These are phyloP conservation scores for Pseudopyrenochaeta lycopersici DNA, from an alignment of 2,329 filamentous ascomycete species.

Conservation along the genomic window DNA sequence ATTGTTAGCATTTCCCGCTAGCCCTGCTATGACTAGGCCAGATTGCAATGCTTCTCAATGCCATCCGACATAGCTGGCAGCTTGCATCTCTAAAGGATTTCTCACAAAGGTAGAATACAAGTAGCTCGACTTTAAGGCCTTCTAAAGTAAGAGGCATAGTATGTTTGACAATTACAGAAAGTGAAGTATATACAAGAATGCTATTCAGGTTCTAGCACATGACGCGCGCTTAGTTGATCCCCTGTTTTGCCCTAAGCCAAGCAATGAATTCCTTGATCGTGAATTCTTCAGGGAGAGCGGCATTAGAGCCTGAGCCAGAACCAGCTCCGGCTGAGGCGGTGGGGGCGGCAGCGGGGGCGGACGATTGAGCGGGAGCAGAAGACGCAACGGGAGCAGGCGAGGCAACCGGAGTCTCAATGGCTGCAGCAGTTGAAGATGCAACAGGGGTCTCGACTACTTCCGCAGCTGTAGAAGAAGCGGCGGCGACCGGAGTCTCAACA, in stretches of 20 bases:
- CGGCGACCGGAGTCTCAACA: conserved; percentile 8
- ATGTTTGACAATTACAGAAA: neutral
- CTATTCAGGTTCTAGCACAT: neutral
- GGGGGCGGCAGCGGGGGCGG: conserved; percentile 12
- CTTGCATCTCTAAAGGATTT: no score
- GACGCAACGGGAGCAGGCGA: conserved; percentile 7
- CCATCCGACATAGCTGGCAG: no score
- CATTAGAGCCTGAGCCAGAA: conserved; percentile 16
- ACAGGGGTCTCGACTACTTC: conserved; percentile 4
- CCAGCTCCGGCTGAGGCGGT: conserved; percentile 18
- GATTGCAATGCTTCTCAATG: no score
- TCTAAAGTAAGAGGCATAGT: no score
- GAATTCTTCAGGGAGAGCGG: conserved; percentile 32
- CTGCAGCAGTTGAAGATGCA: conserved; percentile 12
- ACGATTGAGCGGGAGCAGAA: conserved; percentile 2
- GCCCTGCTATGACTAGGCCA: no score
- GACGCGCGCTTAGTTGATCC: conserved; percentile 9
- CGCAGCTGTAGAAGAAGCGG: conserved; percentile 3
- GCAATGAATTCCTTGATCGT: conserved; percentile 38
- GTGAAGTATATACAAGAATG: conserved; percentile 27
- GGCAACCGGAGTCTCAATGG: conserved; percentile 8
- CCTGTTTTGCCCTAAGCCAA: conserved; percentile 34
- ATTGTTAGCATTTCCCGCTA: no score
- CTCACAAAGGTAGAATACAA: no score
- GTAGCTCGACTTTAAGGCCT: no score